Evolutionary conservation across 371 early-diverging fungal species (phyloP).

Genomic region (Mortierella sp.): DNA sequence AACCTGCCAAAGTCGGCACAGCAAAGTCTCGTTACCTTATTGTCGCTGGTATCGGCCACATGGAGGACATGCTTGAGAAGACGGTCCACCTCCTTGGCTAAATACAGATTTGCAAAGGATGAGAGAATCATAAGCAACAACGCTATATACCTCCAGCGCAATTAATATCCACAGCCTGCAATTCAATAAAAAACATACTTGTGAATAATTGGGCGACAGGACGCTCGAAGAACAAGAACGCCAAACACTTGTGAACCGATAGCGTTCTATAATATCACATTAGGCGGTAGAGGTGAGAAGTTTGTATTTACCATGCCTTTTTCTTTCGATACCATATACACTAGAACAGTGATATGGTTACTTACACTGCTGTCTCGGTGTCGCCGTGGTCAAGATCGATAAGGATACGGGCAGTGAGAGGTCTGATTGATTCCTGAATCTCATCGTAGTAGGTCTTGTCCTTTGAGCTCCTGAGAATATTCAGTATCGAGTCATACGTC

Average conservation of each 20-base stretch:
- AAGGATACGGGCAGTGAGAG: conserved; percentile 17
- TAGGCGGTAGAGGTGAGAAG: not conserved
- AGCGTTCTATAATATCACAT: not conserved
- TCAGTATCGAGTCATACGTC: conserved; percentile 22
- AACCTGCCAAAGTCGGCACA: not conserved
- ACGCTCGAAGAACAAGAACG: conserved; percentile 2
- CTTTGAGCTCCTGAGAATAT: conserved; percentile 21
- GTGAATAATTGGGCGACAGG: not conserved
- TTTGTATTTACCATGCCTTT: not conserved
- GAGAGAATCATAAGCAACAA: not conserved
- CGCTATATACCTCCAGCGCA: too few species aligned
- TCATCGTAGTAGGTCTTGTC: conserved; percentile 19
- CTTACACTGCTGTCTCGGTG: conserved; percentile 16
- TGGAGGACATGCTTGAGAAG: not conserved
- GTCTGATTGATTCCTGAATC: conserved; percentile 21
- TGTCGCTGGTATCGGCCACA: not conserved
- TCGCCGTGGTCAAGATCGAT: conserved; percentile 28
- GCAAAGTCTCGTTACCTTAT: too few species aligned
- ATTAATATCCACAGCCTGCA: not conserved
- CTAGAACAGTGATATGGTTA: too few species aligned
- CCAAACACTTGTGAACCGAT: not conserved
- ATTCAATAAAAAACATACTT: not conserved
- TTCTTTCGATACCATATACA: not conserved
- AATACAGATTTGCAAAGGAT: not conserved
- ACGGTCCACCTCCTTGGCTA: not conserved